Evolutionary conservation across 225 moss, liverwort and hornwort species (phyloP), one percentile per base, ranked within the genome.

Genomic region (Marchantia polymorpha): DNA sequence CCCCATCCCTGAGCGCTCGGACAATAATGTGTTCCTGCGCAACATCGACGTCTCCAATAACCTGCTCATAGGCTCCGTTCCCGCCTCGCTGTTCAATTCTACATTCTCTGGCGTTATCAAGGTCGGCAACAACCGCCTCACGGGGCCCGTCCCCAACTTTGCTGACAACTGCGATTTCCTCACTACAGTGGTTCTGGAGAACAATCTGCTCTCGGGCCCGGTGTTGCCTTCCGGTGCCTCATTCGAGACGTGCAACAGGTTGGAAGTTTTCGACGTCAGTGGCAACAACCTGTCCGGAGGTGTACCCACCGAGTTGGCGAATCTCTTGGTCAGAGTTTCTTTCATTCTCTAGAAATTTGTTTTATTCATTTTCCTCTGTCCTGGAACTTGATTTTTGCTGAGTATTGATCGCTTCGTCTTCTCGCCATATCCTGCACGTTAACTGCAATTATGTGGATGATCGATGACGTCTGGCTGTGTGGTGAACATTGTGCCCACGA

Each of bases 181-280:
- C 8, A 39, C 29, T 20, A 51, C 70, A 0, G 15, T 83, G 30
- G 73, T 79, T n/a, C 52, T 83, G 79, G 83, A 83, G 48, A 83
- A 83, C 79, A 83, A 83, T 39, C 3, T 30, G 25, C 47, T 83
- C 0, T 53, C 53, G 0, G 83, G 83, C 22, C 77, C 77, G 14
- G 77, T 64, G 50, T 30, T 52, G 69, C 59, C 69, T 26, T 19
- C 48, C n/a, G 20, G 26, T 39, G 58, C 39, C 14, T 22, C 25
- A 0, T 56, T 79, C 8, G 47, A 69, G 6, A 5, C 26, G 17
- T 83, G 83, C 50, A 50, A 12, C 12, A 53, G 17, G 4, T 29
- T 83, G 79, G 14, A 71, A 68, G 79, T 83, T 17, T 83, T 73
- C 47, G 83, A 83, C 46, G 83, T 79, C 15, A 83, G 83, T 69